Evolutionary conservation across 345 rosid genomes (phyloP).

Genomic region (Nephelium lappaceum): DNA sequence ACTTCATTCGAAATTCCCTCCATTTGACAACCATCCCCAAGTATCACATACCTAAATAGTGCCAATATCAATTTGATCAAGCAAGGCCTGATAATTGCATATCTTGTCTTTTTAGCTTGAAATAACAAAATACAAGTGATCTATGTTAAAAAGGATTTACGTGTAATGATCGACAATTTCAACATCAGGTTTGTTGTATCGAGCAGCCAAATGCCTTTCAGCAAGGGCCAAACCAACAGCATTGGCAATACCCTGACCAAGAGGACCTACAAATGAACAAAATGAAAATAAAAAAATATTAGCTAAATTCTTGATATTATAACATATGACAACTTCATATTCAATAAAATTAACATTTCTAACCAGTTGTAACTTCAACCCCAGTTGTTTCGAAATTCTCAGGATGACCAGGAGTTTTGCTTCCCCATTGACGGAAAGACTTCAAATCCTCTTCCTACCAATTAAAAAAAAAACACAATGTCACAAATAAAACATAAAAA

Average conservation of each 20-base stretch:
- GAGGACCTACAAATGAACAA: constrained; percentile 62
- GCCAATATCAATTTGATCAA: constrained; percentile 4
- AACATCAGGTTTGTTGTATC: constrained; percentile 78
- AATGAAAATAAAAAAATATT: not conserved
- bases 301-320: not conserved
- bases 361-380: constrained; percentile 97
- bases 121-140: not conserved
- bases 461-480: no score
- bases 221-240: constrained; percentile 97
- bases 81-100: not conserved
- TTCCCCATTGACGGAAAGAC: constrained; percentile 89
- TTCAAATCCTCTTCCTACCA: constrained; percentile 88
- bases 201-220: constrained; percentile 88
- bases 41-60: constrained; percentile 56
- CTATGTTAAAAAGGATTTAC: constrained; percentile 38
- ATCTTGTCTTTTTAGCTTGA: no score
- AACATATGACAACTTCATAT: no score
- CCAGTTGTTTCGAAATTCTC: constrained; percentile 99
- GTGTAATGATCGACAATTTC: constrained; percentile 93
- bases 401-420: constrained; percentile 97
- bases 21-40: constrained; percentile 99
- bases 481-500: constrained; percentile 14
- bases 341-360: not conserved
- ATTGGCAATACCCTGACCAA: constrained; percentile 93
- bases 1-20: constrained; percentile 95